Conservation (phyloP, 2,329 filamentous ascomycete species). For the Ceratocystis papillata region DNA sequence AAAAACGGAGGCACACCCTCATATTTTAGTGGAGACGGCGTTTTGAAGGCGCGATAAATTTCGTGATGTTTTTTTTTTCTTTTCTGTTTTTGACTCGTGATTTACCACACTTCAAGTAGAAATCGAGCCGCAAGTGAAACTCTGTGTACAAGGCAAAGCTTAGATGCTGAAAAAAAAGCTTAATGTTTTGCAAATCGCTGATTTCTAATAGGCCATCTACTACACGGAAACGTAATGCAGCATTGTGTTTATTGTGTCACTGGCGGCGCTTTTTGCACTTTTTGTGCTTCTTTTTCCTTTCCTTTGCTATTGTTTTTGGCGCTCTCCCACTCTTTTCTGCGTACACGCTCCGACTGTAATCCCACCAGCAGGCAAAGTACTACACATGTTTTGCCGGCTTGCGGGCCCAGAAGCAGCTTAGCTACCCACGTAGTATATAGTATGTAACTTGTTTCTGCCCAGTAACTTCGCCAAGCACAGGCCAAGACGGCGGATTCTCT, state of each 20-base stretch:
- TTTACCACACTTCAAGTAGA: neutral
- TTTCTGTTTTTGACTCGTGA: neutral
- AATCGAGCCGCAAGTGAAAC: neutral
- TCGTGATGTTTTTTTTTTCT: neutral
- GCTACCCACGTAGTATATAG: neutral
- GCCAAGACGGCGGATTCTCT: conserved; percentile 11
- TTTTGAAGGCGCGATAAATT: neutral
- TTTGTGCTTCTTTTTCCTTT: neutral
- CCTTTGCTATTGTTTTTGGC: neutral
- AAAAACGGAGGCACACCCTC: neutral
- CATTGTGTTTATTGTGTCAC: neutral
- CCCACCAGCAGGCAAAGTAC: neutral
- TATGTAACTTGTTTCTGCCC: neutral
- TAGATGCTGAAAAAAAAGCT: neutral
- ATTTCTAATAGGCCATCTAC: neutral
- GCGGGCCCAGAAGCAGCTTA: neutral
- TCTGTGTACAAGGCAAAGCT: neutral
- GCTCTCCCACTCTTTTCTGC: neutral
- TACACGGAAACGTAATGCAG: neutral
- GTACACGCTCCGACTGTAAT: neutral
- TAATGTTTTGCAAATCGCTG: neutral
- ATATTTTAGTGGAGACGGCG: neutral
- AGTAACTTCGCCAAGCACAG: conserved; percentile 4
- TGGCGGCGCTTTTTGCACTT: neutral
- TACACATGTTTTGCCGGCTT: neutral